phyloP scores from a whole-genome alignment of 176 grass and related monocot species.

The Phyllostachys edulis region DNA sequence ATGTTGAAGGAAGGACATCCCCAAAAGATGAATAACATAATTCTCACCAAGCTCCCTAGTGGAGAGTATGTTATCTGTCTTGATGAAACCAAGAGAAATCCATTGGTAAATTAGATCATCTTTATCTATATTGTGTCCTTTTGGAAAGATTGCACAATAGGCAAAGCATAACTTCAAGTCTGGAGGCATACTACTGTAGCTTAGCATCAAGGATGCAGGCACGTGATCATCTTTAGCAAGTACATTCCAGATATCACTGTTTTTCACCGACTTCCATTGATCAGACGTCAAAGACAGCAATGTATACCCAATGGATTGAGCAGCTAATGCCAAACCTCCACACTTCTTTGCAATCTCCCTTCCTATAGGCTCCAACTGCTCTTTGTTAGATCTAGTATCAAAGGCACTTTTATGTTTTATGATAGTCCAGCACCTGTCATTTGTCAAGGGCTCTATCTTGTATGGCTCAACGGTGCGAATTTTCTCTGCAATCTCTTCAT shows the following conservation, averaged over 20 bases:
- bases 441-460: constrained; percentile 6
- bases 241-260: neutral
- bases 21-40: neutral
- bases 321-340: no score
- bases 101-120: constrained; percentile 44
- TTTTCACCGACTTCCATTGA: no score
- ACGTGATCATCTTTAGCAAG: neutral
- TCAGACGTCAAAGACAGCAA: no score
- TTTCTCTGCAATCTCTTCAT: neutral
- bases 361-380: no score
- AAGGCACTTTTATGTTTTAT: no score
- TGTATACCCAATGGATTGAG: no score
- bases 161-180: neutral
- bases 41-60: neutral
- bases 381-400: no score
- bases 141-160: neutral
- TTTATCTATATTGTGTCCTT: constrained; percentile 8
- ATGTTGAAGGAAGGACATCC: constrained; percentile 23
- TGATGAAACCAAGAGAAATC: constrained; percentile 3
- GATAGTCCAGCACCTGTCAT: neutral
- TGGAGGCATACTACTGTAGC: neutral
- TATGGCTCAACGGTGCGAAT: neutral
- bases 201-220: constrained; percentile 29
- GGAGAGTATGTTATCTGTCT: neutral
- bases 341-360: no score